Evolutionary conservation across 2,329 filamentous ascomycete species (phyloP).

Genomic region (Tolypocladium endophyticum): DNA sequence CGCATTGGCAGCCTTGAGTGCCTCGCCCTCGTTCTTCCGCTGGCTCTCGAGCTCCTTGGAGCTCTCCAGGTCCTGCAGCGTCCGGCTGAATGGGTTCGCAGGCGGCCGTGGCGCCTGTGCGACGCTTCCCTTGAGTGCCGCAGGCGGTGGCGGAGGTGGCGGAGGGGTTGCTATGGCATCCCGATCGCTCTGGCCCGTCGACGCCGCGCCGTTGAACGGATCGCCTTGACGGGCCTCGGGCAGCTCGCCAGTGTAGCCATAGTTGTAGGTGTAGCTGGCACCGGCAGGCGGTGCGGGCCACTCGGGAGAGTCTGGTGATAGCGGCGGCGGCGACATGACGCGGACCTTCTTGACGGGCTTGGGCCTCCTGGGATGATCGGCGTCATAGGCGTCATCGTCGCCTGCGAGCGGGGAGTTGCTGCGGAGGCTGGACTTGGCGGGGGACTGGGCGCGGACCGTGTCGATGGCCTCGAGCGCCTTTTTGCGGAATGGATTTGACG

Average conservation of each 20-base stretch:
- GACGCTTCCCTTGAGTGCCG: neutral
- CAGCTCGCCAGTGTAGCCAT: neutral
- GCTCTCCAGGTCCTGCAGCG: constrained; percentile 39
- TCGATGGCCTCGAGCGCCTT: constrained; percentile 7
- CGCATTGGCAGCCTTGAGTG: constrained; percentile 19
- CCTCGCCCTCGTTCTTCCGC: constrained; percentile 18
- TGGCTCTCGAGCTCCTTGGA: constrained; percentile 19
- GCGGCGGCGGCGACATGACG: constrained; percentile 52
- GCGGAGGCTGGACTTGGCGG: constrained; percentile 9
- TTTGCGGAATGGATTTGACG: constrained; percentile 14
- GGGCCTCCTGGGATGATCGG: constrained; percentile 21
- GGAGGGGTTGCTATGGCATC: constrained; percentile 14
- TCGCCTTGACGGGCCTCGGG: constrained; percentile 6
- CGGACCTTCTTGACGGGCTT: constrained; percentile 59
- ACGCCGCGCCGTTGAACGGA: constrained; percentile 19
- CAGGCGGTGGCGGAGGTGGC: constrained; percentile 4
- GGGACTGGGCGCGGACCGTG: constrained; percentile 7
- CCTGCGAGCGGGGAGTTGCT: constrained; percentile 1
- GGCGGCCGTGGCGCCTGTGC: constrained; percentile 7
- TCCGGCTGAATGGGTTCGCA: constrained; percentile 42
- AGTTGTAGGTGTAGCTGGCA: neutral
- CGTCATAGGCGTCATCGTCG: constrained; percentile 2
- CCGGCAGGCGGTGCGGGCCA: constrained; percentile 18
- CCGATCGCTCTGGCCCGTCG: constrained; percentile 17
- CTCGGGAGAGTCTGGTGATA: constrained; percentile 41